These are phyloP conservation scores for Secale cereale DNA, from an alignment of 176 grass and related monocot species.

Conservation along the genomic window DNA sequence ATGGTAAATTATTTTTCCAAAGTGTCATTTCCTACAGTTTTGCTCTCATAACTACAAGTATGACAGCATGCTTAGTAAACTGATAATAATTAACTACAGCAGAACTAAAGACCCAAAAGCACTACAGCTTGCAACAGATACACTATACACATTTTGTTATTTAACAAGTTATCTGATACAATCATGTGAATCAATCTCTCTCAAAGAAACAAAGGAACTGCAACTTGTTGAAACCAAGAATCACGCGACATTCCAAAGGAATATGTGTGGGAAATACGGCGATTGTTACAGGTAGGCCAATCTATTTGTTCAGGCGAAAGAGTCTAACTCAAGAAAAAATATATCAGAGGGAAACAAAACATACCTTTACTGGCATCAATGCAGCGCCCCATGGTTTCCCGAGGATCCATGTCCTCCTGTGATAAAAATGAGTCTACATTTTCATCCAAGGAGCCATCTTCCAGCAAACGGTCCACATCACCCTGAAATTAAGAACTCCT, in stretches of 20 bases:
- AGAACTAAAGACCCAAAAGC: not conserved
- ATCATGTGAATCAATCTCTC: not conserved
- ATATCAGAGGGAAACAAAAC: not conserved
- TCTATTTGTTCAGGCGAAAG: not conserved
- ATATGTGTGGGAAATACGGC: not conserved
- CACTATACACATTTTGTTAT: not conserved
- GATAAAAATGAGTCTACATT: constrained; percentile 99
- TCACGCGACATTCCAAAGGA: not conserved
- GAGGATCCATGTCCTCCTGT: constrained; percentile 95
- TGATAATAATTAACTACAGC: not conserved
- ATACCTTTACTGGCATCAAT: constrained; percentile 94
- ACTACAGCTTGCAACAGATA: not conserved
- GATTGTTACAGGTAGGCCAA: not conserved
- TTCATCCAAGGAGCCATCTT: constrained; percentile 88
- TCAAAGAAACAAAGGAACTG: not conserved
- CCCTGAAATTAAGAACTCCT: constrained; percentile 48
- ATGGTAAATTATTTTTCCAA: not conserved
- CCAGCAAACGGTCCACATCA: constrained; percentile 93
- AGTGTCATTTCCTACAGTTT: not conserved
- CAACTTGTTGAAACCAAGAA: constrained; percentile 10
- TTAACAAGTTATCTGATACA: constrained; percentile 3
- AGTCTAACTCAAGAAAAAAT: constrained; percentile 27
- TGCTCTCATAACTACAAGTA: not conserved
- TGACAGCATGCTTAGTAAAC: not conserved
- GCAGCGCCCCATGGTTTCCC: constrained; percentile 68